Evolutionary conservation across 768 basidiomycete genomes (phyloP), one percentile per base, ranked within the genome.

Genomic region (Strobilomyces dryophilus): DNA sequence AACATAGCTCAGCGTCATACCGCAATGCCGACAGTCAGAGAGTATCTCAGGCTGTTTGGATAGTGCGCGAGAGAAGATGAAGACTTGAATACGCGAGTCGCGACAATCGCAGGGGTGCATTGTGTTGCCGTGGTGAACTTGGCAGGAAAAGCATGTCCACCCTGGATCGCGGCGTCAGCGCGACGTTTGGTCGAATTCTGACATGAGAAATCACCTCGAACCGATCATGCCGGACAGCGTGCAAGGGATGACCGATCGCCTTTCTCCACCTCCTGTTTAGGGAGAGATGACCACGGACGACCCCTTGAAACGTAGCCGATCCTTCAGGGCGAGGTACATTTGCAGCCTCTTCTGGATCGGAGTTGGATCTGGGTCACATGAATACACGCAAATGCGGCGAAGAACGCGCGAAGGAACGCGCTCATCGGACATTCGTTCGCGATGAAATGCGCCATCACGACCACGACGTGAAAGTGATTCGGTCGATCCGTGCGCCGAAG

Each of bases 111-210:
- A n/a, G 77, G 77, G 0, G 71, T 75, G 40, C 62, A 64, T 24
- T 61, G 59, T 2, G 77, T 77, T 10, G 57, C 48, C 26, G 65
- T 56, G 3, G 73, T 72, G 27, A 73, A 58, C 8, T 61, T 73
- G 43, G 75, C 67, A 1, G 80, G 79, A 3, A 83, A 64, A 0
- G 78, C 77, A 47, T 82, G 81, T 2, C 82, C 81, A 15, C 81
- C 81, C 80, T 83, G 58, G 5, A 15, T 31, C 27, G 1, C 18
- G 9, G 20, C 4, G 9, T 45, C 36, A 52, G 9, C 36, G 29
- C 9, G n/a, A n/a, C n/a, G n/a, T n/a, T n/a, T n/a, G n/a, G n/a
- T n/a, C n/a, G n/a, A n/a, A n/a, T n/a, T n/a, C n/a, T n/a, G n/a
- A n/a, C n/a, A n/a, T n/a, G n/a, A n/a, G n/a, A 1, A 56, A 20